Evolutionary conservation across 2,329 filamentous ascomycete genomes (phyloP), one percentile per base, ranked within the genome.

Genomic region (Emydomyces testavorans): DNA sequence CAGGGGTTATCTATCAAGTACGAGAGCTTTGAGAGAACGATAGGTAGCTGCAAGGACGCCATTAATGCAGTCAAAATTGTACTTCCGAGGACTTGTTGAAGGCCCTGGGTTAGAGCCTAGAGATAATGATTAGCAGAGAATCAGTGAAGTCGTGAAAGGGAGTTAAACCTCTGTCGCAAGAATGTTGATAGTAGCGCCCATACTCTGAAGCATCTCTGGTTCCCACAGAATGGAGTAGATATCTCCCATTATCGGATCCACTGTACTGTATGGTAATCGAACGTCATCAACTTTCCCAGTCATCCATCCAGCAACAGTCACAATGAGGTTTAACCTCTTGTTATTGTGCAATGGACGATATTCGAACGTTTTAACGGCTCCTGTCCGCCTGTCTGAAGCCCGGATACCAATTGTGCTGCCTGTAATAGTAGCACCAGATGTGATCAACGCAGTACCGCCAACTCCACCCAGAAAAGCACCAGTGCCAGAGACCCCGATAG

Each of bases 1-100:
- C 92, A 98, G 0, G 92, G 92, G 60, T 98, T 98, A 65, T 98
- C 92, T 55, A 98, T 95, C 16, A 98, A 75, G 61, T 98, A 98
- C 0, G 90, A 80, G 7, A 98, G 77, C 63, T 98, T 98, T 0
- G 90, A 89, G 37, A 98, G 71, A 23, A 95, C 82, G 35, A 98
- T 78, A 2, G 92, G 92, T n/a, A 95, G 71, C 63, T 93, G 87
- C 44, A 98, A 72, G 28, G 89, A 88, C 34, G 89, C 83, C 90
- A 98, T 96, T 26, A 98, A 72, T 55, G 83, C 79, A 45, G 89
- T 79, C 13, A 98, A 72, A 45, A 98, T 82, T 0, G 92, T 96
- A 60, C 80, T 92, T 36, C 85, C 92, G 10, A 98, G 74, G 6
- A 96, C 80, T 75, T 96, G 92, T 69, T 98, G 92, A 24, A 98